phyloP scores from a whole-genome alignment of 305 asterid genomes.

The Plantago coronopus region DNA sequence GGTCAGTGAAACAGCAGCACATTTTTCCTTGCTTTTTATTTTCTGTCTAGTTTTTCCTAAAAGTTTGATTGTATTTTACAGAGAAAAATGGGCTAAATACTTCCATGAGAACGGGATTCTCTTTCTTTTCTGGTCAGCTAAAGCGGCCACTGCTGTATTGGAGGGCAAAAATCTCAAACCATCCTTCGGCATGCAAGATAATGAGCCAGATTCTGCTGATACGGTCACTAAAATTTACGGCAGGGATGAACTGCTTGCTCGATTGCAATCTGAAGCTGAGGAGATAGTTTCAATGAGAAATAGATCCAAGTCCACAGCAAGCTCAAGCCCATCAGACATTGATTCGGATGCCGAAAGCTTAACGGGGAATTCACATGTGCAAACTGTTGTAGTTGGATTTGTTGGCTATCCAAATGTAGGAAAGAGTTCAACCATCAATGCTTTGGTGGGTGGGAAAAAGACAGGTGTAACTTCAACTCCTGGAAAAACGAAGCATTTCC shows the following conservation, averaged over 20 bases:
- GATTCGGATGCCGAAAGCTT: constrained; percentile 27
- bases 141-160: constrained; percentile 77
- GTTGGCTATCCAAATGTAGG: constrained; percentile 99
- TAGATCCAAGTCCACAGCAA: constrained; percentile 21
- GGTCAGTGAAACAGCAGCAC: constrained; percentile 42
- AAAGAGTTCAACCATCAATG: constrained; percentile 95
- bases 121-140: constrained; percentile 97
- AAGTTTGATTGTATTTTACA: constrained; percentile 28
- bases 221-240: constrained; percentile 59
- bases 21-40: constrained; percentile 14
- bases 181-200: constrained; percentile 27
- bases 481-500: constrained; percentile 96
- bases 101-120: constrained; percentile 71
- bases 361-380: constrained; percentile 22
- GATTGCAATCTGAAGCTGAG: constrained; percentile 87
- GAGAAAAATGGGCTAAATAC: constrained; percentile 82
- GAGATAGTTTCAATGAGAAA: constrained; percentile 57
- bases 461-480: constrained; percentile 98
- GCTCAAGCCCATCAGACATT: constrained; percentile 22
- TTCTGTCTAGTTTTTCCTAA: constrained; percentile 3
- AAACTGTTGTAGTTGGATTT: constrained; percentile 73
- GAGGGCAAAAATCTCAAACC: constrained; percentile 50
- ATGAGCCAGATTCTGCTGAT: constrained; percentile 38
- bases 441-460: constrained; percentile 83
- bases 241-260: constrained; percentile 72